Base-by-base conservation (phyloP, 164 flowering plant species). In the Nelumbo lutea region DNA sequence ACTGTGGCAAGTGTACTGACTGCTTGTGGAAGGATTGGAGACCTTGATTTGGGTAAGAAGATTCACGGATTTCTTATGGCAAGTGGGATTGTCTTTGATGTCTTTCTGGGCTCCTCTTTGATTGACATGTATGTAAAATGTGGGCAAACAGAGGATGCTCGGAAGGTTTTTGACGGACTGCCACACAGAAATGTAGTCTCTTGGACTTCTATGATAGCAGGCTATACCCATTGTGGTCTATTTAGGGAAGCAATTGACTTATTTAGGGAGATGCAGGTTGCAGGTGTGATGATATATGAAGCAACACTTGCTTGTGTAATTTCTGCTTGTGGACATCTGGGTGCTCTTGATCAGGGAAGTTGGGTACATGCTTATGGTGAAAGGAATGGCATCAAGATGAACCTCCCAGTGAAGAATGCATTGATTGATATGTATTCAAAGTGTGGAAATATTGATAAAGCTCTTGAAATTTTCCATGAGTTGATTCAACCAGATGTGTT, bases 401-500 rank as follows among this genome's bases (percentile, higher is more conserved):
- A 75, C 58, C 58, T 74, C 44, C 6, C 53, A 0, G 69, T 74
- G 62, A 62, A 61, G 14, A 76, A 72, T 57, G 69, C 80, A 42
- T 50, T 81, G 65, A 72, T 81, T 48, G 81, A 77, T 62, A 81
- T 81, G 84, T 81, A 78, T 57, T 69, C 80, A 6, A 81, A 81
- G 64, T 78, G 84, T 66, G 84, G 84, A 47, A 77, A 78, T 58
- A 66, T 78, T 40, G 40, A 62, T 6, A 72, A 70, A 67, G 79
- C 80, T 64, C 51, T 72, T 53, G 72, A 77, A 27, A 77, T 77
- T 55, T 80, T 80, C 53, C 40, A 67, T 50, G 69, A 43, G 14
- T 61, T 77, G 68, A 69, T 59, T 61, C 69, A 43, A 41, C 67
- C 67, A 42, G 79, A 80, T 62, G 75, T 77, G 38, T 75, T 75